Evolutionary conservation across 1,139 yeast species (phyloP).

Genomic region (Protomyces inouyei): DNA sequence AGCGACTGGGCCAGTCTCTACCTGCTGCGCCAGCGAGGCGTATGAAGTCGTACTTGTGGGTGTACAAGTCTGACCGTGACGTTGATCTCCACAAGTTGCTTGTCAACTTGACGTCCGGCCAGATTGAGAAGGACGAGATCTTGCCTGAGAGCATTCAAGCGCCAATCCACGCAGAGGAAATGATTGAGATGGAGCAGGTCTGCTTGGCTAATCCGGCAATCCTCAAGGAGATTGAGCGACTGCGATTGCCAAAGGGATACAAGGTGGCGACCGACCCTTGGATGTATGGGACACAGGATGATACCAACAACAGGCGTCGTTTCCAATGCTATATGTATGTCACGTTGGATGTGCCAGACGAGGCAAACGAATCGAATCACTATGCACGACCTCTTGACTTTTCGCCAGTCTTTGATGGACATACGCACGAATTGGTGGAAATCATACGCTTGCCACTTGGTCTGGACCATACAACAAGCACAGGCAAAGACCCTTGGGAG

Average conservation of each 20-base stretch:
- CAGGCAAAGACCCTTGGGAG: conserved; percentile 39
- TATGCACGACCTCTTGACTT: conserved; percentile 78
- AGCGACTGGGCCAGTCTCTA: conserved; percentile 1
- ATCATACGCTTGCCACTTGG: conserved; percentile 69
- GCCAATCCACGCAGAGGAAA: conserved; percentile 69
- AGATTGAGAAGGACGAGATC: conserved; percentile 1
- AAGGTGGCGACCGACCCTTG: conserved; percentile 75
- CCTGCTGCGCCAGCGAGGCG: background rate
- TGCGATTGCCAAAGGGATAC: conserved; percentile 53
- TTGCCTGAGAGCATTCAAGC: conserved; percentile 43
- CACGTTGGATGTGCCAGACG: conserved; percentile 68
- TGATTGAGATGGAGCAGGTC: conserved; percentile 57
- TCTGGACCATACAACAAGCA: conserved; percentile 64
- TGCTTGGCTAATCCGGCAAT: conserved; percentile 64
- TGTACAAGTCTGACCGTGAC: background rate
- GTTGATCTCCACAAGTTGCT: conserved; percentile 6
- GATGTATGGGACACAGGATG: conserved; percentile 83
- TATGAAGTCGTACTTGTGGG: conserved; percentile 7
- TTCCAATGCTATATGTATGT: conserved; percentile 78
- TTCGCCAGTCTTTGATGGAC: conserved; percentile 75
- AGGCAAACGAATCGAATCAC: conserved; percentile 44
- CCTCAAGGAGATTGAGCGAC: conserved; percentile 65
- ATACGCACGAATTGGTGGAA: conserved; percentile 58
- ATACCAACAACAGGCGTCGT: conserved; percentile 68
- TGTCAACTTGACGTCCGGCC: conserved; percentile 1